Percentiles rank a stretch among this genome's conserved stretches.
phyloP scores from a whole-genome alignment of 805 yeast genomes.

The Phaffomyces antillensis region DNA sequence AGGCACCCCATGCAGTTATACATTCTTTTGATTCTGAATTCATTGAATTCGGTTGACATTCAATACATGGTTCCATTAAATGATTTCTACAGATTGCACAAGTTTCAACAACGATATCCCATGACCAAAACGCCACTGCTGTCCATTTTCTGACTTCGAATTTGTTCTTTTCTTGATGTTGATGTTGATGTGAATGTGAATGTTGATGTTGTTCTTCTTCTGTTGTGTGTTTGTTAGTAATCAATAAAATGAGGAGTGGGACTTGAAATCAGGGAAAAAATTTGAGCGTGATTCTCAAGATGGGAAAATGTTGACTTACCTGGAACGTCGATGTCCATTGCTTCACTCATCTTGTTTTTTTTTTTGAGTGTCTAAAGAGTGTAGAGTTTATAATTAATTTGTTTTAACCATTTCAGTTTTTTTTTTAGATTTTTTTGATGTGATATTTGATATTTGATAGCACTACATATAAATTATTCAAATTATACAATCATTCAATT shows the following conservation, averaged over 20 bases:
- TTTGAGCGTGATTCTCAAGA: too few species aligned
- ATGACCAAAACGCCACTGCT: constrained; percentile 99
- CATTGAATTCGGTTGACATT: constrained; percentile 82
- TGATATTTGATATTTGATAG: neutral
- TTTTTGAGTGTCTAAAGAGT: neutral
- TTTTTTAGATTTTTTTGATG: too few species aligned
- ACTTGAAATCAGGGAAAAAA: neutral
- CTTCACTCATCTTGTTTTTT: constrained; percentile 13
- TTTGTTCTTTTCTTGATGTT: constrained; percentile 45
- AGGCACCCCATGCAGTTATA: constrained; percentile 93
- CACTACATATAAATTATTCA: too few species aligned
- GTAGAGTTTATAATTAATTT: neutral
- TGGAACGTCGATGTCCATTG: constrained; percentile 22
- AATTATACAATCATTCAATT: too few species aligned
- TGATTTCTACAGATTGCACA: constrained; percentile 98
- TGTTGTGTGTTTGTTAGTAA: neutral
- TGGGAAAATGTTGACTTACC: constrained; percentile 8
- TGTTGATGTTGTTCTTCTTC: constrained; percentile 5
- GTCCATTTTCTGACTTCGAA: constrained; percentile 98
- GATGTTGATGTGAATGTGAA: constrained; percentile 3
- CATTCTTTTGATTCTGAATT: constrained; percentile 64
- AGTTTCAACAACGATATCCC: constrained; percentile 93
- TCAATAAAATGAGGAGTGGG: neutral
- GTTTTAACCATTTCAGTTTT: neutral
- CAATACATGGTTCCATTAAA: constrained; percentile 96